These are phyloP conservation scores for Cladorrhinum samala DNA, from an alignment of 495 filamentous ascomycete genomes.

Conservation along the genomic window DNA sequence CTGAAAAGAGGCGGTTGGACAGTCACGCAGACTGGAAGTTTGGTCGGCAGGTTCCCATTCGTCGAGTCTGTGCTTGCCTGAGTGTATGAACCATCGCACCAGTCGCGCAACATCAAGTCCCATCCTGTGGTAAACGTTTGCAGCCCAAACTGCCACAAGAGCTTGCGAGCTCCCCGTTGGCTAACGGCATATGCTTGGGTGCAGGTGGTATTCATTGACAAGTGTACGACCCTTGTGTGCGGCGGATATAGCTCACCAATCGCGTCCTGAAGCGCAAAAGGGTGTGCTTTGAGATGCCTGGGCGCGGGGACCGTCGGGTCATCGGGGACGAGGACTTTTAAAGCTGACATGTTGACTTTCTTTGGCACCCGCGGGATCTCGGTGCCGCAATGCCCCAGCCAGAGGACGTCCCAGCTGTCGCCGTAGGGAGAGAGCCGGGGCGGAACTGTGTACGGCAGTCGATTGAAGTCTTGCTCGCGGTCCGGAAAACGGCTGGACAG, in stretches of 20 bases:
- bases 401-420: slow-evolving; percentile 44
- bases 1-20: slow-evolving; percentile 44
- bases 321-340: slow-evolving; percentile 27
- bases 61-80: neutral
- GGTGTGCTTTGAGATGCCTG: slow-evolving; percentile 37
- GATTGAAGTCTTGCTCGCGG: neutral
- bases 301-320: slow-evolving; percentile 37
- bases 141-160: slow-evolving; percentile 35
- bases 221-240: slow-evolving; percentile 41
- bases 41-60: neutral
- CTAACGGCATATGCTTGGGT: slow-evolving; percentile 45
- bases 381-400: slow-evolving; percentile 47
- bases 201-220: slow-evolving; percentile 33
- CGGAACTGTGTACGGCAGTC: neutral
- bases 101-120: slow-evolving; percentile 42
- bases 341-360: neutral
- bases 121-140: slow-evolving; percentile 33
- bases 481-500: slow-evolving; percentile 3
- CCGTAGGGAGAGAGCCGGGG: slow-evolving; percentile 30
- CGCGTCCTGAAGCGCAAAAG: slow-evolving; percentile 37
- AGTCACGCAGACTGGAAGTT: slow-evolving; percentile 34
- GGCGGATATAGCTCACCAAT: slow-evolving; percentile 33
- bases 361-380: slow-evolving; percentile 28
- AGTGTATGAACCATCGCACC: slow-evolving; percentile 33
- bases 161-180: slow-evolving; percentile 37